These are phyloP conservation scores for Funneliformis geosporum DNA, from an alignment of 192 early-diverging fungal species.

Conservation along the genomic window DNA sequence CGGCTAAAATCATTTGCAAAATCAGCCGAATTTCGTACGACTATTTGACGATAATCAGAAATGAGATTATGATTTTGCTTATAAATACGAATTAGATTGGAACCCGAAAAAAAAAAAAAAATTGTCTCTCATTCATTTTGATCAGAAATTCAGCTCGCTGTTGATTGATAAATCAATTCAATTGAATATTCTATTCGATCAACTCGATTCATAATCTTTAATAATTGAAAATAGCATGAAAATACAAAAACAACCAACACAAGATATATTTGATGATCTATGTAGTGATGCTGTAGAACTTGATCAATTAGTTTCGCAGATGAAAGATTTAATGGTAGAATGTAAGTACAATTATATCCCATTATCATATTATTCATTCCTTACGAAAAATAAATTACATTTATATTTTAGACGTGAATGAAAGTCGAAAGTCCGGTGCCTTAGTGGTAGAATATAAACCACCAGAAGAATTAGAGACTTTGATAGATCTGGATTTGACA, in stretches of 20 bases:
- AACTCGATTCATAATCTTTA: too few relatives aligned
- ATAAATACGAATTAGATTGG: too few relatives aligned
- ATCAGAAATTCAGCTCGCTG: too few relatives aligned
- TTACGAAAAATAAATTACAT: not conserved
- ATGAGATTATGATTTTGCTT: too few relatives aligned
- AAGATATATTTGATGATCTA: not conserved
- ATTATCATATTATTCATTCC: not conserved
- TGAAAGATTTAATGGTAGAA: slow-evolving; percentile 51
- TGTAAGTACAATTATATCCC: slow-evolving; percentile 34
- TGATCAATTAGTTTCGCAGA: slow-evolving; percentile 43
- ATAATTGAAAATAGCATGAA: not conserved
- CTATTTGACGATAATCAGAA: too few relatives aligned
- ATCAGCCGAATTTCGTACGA: too few relatives aligned
- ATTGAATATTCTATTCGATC: too few relatives aligned
- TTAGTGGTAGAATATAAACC: slow-evolving; percentile 45
- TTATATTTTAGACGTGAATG: slow-evolving; percentile 43
- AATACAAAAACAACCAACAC: not conserved
- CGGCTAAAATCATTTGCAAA: too few relatives aligned
- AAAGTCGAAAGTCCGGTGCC: slow-evolving; percentile 41
- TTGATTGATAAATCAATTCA: too few relatives aligned
- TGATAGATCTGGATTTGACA: slow-evolving; percentile 52
- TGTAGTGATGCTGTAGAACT: slow-evolving; percentile 46
- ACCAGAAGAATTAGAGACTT: slow-evolving; percentile 46
- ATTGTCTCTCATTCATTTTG: too few relatives aligned
- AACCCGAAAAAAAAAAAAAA: too few relatives aligned